Evolutionary conservation across 225 moss, liverwort and hornwort genomes (phyloP), one percentile per base, ranked within the genome.

Genomic region (Sphagnum contortum): DNA sequence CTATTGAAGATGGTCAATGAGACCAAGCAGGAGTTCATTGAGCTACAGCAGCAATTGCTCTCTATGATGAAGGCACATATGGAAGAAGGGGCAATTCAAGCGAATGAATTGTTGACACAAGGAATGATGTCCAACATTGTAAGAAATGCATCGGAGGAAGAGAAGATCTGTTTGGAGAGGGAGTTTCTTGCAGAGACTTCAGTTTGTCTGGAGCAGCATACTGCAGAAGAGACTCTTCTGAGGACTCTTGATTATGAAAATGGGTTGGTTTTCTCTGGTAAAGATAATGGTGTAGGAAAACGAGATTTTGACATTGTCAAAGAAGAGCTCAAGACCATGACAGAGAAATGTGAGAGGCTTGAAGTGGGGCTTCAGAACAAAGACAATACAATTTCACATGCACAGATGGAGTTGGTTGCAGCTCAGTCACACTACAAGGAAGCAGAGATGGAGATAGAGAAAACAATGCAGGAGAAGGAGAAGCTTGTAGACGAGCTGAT

Each of bases 11-110:
- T 49, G 14, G 46, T 68, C 13, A 55, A 64, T 59, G 68, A 57
- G 59, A 11, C 55, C 45, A 63, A 73, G 57, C 67, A 73, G 68
- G 67, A 73, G 62, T 73, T 51, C 51, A 13, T 59, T 9, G 63
- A 57, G 57, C 50, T 55, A 29, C 29, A 29, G 57, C 73, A 63
- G 48, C 57, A 64, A 3, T 57, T 63, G 50, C 58, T 73, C 57
- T 68, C 73, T 63, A 58, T 13, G 57, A n/a, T 68, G 57, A 67
- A 73, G 63, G 50, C 29, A 29, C 29, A 29, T 29, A 29, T 29
- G 29, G 29, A 29, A 29, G 29, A 29, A 29, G 1, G 0, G 29
- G 29, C 29, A 29, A 29, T 29, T 0, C 29, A 29, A 29, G 29
- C 29, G 0, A 29, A 29, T 29, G 29, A 29, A 29, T 68, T 73